These are phyloP conservation scores for Trichosanthes truncata DNA, from an alignment of 306 rosid genomes.

Conservation along the genomic window DNA sequence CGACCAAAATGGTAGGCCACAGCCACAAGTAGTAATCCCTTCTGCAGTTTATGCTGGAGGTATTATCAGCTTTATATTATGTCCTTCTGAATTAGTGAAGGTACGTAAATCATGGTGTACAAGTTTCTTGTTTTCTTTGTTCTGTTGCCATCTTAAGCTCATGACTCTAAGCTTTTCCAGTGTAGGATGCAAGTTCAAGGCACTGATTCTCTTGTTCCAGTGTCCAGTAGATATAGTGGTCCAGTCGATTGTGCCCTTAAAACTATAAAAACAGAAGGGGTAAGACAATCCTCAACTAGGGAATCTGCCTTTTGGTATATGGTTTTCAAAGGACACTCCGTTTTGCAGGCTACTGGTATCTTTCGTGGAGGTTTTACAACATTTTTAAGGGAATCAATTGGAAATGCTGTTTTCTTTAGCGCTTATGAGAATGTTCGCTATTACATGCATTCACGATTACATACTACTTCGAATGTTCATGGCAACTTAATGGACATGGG, in stretches of 20 bases:
- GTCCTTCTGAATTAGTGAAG: conserved; percentile 91
- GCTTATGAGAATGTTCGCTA: conserved; percentile 67
- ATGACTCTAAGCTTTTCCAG: conserved; percentile 45
- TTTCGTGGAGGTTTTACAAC: conserved; percentile 68
- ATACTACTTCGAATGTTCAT: conserved; percentile 36
- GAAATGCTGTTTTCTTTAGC: conserved; percentile 60
- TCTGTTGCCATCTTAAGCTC: conserved; percentile 16
- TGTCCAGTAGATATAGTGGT: conserved; percentile 57
- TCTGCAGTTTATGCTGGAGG: conserved; percentile 82
- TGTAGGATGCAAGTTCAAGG: conserved; percentile 99
- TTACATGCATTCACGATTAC: conserved; percentile 55
- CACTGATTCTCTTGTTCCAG: conserved; percentile 59
- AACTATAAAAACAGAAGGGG: conserved; percentile 69
- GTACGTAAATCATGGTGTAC: conserved; percentile 22
- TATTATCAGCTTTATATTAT: conserved; percentile 72
- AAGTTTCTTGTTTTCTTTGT: conserved; percentile 5
- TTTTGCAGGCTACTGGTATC: conserved; percentile 76
- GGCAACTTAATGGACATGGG: conserved; percentile 62
- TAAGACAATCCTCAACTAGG: conserved; percentile 31
- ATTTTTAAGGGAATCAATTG: conserved; percentile 65
- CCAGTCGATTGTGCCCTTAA: conserved; percentile 66
- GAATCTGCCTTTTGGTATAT: conserved; percentile 12
- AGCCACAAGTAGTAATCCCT: conserved; percentile 62
- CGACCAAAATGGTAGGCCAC: conserved; percentile 46
- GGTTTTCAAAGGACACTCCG: conserved; percentile 28